Percentiles rank a stretch among this genome's conserved stretches.
Evolutionary conservation across 208 protist species (phyloP).

Genomic region (Herpetomonas samuelpessoai): DNA sequence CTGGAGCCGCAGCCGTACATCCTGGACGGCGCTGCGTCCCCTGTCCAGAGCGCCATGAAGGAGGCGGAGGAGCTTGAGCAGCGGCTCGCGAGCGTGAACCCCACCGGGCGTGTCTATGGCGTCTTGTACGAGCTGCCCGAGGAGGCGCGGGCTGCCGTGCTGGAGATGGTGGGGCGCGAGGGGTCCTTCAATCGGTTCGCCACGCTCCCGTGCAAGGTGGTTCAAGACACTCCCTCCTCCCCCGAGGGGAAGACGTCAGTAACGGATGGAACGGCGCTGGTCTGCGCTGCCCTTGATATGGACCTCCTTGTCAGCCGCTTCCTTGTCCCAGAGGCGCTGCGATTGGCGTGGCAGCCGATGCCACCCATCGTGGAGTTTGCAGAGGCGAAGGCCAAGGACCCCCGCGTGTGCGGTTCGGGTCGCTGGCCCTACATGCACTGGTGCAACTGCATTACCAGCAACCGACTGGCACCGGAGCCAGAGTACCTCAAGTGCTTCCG

Average conservation of each 20-base stretch:
- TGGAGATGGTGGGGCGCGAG: slow-evolving; percentile 26
- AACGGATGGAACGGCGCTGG: background rate
- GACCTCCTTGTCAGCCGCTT: slow-evolving; percentile 6
- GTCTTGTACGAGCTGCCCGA: slow-evolving; percentile 28
- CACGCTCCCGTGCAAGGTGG: slow-evolving; percentile 17
- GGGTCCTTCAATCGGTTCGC: slow-evolving; percentile 44
- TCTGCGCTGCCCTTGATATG: slow-evolving; percentile 14
- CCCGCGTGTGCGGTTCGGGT: slow-evolving; percentile 7
- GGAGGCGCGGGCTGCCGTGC: slow-evolving; percentile 13
- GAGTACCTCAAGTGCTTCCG: slow-evolving; percentile 16
- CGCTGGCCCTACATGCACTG: slow-evolving; percentile 47
- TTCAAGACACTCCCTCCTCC: slow-evolving; percentile 1
- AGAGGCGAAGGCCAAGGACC: background rate
- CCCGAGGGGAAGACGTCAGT: background rate
- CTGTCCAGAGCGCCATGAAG: slow-evolving; percentile 3
- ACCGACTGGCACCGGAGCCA: slow-evolving; percentile 20
- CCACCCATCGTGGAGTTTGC: background rate
- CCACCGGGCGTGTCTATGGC: slow-evolving; percentile 30
- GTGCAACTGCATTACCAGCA: slow-evolving; percentile 40
- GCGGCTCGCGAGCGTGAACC: background rate
- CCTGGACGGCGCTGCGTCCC: background rate
- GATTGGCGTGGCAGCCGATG: background rate
- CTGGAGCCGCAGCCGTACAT: slow-evolving; percentile 1
- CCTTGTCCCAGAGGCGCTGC: slow-evolving; percentile 2
- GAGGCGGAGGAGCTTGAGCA: slow-evolving; percentile 1